Evolutionary conservation across 352 stramenopile genomes (phyloP), one percentile per base, ranked within the genome.

Genomic region (Pythium oligandrum): DNA sequence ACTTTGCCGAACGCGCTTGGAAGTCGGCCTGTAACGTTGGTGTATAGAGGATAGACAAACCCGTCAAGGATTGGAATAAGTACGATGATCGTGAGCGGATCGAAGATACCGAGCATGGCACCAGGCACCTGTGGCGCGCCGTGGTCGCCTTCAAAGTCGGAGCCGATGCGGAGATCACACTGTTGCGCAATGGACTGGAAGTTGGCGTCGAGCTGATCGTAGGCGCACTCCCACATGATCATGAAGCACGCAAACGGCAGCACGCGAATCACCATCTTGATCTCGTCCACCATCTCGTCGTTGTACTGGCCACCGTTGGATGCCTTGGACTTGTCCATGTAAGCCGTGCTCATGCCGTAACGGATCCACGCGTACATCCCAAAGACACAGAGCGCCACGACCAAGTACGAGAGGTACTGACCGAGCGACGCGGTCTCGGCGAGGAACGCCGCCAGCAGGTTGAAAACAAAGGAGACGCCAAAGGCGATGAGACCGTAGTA

Each of bases 141-240:
- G 6, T 40, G 42, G 40, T 85, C 70, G 4, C 48, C 64, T 1
- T 40, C 32, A 26, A 65, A 59, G 40, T 82, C 63, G 3, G 63
- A 47, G 6, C 63, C 67, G 4, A 92, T 12, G 0, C 84, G 84
- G 0, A 91, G 65, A 44, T 94, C 84, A 35, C 78, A 91, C 60
- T 94, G 84, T 64, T 94, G 84, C 6, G 84, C 73, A 40, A 94
- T 94, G 0, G 78, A 90, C 69, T 94, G 84, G 52, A 94, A 94
- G 44, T 94, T 94, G 35, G 84, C 84, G 48, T 94, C 84, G 11
- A 92, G 57, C 52, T 94, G 84, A 60, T 92, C 84, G 66, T 90
- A 94, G 12, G 82, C 80, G 42, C 81, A 92, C 57, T 92, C 78
- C 84, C 84, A 94, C 66, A 92, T 88, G 68, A 94, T 89, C 74